Conservation (phyloP, 2,329 filamentous ascomycete species). For the Moelleriella libera region DNA sequence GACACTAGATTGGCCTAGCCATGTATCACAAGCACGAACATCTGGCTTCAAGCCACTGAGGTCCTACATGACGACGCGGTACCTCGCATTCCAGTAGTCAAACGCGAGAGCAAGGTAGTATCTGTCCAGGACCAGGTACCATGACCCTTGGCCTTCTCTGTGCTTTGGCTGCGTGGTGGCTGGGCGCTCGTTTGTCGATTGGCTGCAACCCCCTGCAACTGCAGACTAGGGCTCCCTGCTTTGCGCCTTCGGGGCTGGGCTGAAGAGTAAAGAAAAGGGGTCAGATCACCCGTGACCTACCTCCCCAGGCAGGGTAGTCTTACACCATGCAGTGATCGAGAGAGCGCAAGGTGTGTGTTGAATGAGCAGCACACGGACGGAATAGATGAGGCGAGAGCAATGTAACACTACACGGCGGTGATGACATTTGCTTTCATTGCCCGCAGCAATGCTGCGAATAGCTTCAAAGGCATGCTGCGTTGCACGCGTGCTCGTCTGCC, state of each 20-base stretch:
- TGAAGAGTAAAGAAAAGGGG: not conserved
- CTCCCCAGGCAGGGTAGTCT: not conserved
- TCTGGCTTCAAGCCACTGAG: slow-evolving; percentile 1
- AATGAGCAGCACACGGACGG: not conserved
- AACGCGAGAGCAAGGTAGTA: not conserved
- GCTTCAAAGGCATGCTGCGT: not conserved
- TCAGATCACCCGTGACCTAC: not conserved
- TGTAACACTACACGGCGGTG: not conserved
- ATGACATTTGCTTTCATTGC: not conserved
- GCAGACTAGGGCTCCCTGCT: not conserved
- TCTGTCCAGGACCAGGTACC: not conserved
- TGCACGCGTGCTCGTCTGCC: not conserved
- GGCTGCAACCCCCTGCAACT: not conserved
- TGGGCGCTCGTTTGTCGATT: not conserved
- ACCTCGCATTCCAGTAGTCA: slow-evolving; percentile 2
- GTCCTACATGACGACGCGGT: slow-evolving; percentile 2
- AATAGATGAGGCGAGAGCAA: not conserved
- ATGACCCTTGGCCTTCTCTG: not conserved
- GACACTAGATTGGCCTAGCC: too few species aligned
- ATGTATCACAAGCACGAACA: not conserved
- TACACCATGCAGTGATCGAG: not conserved
- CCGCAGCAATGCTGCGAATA: not conserved
- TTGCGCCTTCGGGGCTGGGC: not conserved
- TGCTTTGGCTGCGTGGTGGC: not conserved
- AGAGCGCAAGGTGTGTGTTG: not conserved